These are phyloP conservation scores for Fraxinus ornus DNA, from an alignment of 305 asterid genomes.

Conservation along the genomic window DNA sequence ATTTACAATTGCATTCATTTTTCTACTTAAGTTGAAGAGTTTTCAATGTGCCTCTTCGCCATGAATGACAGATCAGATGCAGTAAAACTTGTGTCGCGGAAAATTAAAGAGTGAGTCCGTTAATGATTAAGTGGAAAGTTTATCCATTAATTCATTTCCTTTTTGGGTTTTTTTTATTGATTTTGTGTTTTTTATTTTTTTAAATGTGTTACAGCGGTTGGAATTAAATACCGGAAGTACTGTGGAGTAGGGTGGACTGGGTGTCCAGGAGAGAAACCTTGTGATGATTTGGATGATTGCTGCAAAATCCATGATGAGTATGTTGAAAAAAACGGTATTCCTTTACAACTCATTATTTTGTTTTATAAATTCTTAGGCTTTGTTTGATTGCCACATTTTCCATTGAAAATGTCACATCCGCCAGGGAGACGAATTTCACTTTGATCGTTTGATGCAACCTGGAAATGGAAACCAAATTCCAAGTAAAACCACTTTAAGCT, in stretches of 20 bases:
- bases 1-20: neutral
- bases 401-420: no score
- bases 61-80: constrained; percentile 48
- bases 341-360: neutral
- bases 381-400: no score
- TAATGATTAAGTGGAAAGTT: neutral
- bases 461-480: no score
- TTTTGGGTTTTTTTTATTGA: neutral
- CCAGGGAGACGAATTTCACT: no score
- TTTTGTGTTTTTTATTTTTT: neutral
- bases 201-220: constrained; percentile 42
- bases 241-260: constrained; percentile 95
- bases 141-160: neutral
- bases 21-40: neutral
- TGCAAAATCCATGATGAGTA: constrained; percentile 24
- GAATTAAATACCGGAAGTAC: constrained; percentile 74
- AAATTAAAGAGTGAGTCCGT: constrained; percentile 56
- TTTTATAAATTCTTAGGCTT: no score
- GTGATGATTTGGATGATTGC: constrained; percentile 91
- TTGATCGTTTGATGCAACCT: no score
- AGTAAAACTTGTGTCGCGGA: constrained; percentile 63
- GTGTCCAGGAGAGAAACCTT: constrained; percentile 92
- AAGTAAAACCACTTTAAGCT: no score
- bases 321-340: constrained; percentile 42
- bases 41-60: neutral